Evolutionary conservation across 768 basidiomycete species (phyloP).

Genomic region (Rhizopogon vinicolor): DNA sequence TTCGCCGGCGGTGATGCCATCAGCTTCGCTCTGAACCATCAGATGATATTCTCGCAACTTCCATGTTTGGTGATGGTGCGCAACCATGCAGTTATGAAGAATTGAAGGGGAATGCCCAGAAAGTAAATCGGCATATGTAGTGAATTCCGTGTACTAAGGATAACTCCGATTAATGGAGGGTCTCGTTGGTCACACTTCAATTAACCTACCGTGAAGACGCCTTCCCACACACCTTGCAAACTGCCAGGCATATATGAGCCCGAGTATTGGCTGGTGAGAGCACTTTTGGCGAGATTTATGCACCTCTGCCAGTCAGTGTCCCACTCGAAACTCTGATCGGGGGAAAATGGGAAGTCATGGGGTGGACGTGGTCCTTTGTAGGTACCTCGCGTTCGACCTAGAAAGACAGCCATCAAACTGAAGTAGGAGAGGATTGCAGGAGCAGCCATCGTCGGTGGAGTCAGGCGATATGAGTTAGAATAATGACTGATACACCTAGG

Average conservation of each 20-base stretch:
- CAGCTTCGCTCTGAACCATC: slow-evolving; percentile 26
- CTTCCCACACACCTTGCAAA: slow-evolving; percentile 78
- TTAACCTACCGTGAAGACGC: slow-evolving; percentile 61
- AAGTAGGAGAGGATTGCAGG: slow-evolving; percentile 73
- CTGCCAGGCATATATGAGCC: slow-evolving; percentile 60
- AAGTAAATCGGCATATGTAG: slow-evolving; percentile 75
- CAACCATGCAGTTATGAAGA: slow-evolving; percentile 71
- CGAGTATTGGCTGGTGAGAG: slow-evolving; percentile 30
- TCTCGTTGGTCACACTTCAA: not conserved
- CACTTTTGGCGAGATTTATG: slow-evolving; percentile 29
- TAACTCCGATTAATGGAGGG: not conserved
- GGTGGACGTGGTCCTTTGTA: slow-evolving; percentile 10
- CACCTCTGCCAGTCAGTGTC: slow-evolving; percentile 68
- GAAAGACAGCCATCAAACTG: slow-evolving; percentile 36
- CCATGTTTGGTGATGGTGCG: slow-evolving; percentile 89
- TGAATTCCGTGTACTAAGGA: slow-evolving; percentile 75
- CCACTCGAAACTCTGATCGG: slow-evolving; percentile 49
- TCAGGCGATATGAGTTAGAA: slow-evolving; percentile 39
- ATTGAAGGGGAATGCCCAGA: slow-evolving; percentile 59
- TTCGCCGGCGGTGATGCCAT: not conserved
- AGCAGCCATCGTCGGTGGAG: slow-evolving; percentile 57
- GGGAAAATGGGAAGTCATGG: slow-evolving; percentile 4
- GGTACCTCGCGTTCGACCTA: not conserved
- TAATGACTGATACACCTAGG: slow-evolving; percentile 33
- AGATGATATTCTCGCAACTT: slow-evolving; percentile 76